phyloP scores from a whole-genome alignment of 345 rosid species.

The Lepidium didymum region DNA sequence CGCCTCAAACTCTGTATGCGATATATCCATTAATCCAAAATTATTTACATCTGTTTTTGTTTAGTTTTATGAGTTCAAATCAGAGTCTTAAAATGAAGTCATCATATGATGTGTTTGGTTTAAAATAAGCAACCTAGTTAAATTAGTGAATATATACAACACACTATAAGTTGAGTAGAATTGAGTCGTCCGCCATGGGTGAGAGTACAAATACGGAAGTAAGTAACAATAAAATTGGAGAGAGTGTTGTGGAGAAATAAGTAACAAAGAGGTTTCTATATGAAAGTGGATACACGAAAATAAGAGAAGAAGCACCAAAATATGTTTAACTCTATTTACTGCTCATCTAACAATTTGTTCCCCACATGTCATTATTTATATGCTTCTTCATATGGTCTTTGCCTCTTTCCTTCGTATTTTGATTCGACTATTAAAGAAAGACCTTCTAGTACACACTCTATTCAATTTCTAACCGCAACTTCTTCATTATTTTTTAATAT shows the following conservation, averaged over 20 bases:
- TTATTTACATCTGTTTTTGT: neutral
- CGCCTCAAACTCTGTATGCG: too few species aligned
- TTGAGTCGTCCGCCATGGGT: neutral
- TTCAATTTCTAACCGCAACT: neutral
- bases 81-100: neutral
- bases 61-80: too few species aligned
- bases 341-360: constrained; percentile 19
- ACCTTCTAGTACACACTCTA: neutral
- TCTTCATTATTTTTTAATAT: neutral
- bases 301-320: constrained; percentile 8
- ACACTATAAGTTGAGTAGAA: neutral
- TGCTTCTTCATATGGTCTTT: constrained; percentile 2
- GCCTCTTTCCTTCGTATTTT: constrained; percentile 1
- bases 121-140: neutral
- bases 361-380: constrained; percentile 21
- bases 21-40: neutral
- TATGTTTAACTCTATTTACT: constrained; percentile 17
- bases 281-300: neutral
- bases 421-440: neutral
- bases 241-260: constrained; percentile 8
- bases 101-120: neutral
- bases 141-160: neutral
- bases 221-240: neutral
- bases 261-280: neutral
- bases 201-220: neutral